Evolutionary conservation across 345 rosid genomes (phyloP), one percentile per base, ranked within the genome.

Genomic region (Moricandia arvensis): DNA sequence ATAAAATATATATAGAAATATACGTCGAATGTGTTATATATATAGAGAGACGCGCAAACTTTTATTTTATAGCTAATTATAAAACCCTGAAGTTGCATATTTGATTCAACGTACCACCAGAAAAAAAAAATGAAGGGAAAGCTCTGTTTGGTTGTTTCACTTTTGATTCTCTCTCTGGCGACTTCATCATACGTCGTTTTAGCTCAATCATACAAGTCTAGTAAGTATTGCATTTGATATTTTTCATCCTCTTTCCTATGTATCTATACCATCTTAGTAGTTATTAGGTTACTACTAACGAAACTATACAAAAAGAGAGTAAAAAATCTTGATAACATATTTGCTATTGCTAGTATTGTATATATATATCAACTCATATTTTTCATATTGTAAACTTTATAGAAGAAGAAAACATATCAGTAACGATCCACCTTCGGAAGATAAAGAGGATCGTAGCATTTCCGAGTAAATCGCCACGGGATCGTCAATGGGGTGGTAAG

Each of bases 401-500:
- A 74, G 72, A 45, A 43, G 66, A 74, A 74, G 73, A 74, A 35
- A 47, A 38, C 29, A 37, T 6, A 38, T 31, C 5, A 43, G 45
- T 43, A 71, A 31, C 17, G 17, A 15, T 45, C 10, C 68, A 75
- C 38, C 67, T 75, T 66, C 53, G 73, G 6, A 75, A 67, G 60
- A 31, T 43, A 24, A 66, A 30, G 78, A 75, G 59, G 60, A 66
- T 75, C 3, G 2, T 16, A 33, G 58, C 29, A 59, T 66, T 59
- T 45, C 59, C 60, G 26, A 75, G 78, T 55, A 75, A 66, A 33
- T 75, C 78, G 13, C 78, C 78, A 66, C 78, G 27, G 1, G 67
- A 18, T 66, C 72, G 78, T 10, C 66, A 47, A 66, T 66, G 59
- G 66, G 66, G 57, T 73, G 64, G 7, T 43, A 2, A 51, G 49